Evolutionary conservation across 2,329 filamentous ascomycete genomes (phyloP).

Genomic region (Neofusicoccum ribis): DNA sequence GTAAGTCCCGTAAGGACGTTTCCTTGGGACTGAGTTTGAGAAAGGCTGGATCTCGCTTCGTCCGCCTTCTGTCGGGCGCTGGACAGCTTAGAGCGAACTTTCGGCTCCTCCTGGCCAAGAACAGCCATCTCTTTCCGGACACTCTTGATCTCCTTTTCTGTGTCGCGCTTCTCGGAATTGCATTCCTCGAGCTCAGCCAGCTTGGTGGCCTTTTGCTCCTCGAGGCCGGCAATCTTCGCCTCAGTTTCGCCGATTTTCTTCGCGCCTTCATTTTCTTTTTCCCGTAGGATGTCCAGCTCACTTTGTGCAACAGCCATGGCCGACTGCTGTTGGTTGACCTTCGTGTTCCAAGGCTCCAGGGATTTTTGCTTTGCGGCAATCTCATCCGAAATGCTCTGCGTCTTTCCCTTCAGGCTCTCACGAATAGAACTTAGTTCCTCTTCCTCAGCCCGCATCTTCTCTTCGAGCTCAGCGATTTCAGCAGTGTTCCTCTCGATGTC

Average conservation of each 20-base stretch:
- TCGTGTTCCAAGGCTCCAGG: slow-evolving; percentile 93
- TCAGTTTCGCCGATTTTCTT: slow-evolving; percentile 82
- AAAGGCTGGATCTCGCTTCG: slow-evolving; percentile 86
- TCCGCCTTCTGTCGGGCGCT: slow-evolving; percentile 92
- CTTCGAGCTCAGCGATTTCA: slow-evolving; percentile 76
- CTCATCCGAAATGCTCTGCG: slow-evolving; percentile 87
- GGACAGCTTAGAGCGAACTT: slow-evolving; percentile 80
- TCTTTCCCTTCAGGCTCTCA: slow-evolving; percentile 90
- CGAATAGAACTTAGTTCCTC: slow-evolving; percentile 79
- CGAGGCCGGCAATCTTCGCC: slow-evolving; percentile 71
- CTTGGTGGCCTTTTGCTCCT: slow-evolving; percentile 71
- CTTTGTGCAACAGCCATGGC: slow-evolving; percentile 92
- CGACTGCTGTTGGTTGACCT: slow-evolving; percentile 94
- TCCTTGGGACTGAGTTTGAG: slow-evolving; percentile 86
- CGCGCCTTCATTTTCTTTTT: slow-evolving; percentile 84
- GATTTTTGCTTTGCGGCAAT: slow-evolving; percentile 91
- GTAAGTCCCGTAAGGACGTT: slow-evolving; percentile 90
- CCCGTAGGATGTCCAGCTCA: slow-evolving; percentile 85
- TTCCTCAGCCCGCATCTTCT: slow-evolving; percentile 75
- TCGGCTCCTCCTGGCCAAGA: slow-evolving; percentile 74
- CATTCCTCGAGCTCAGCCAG: slow-evolving; percentile 72
- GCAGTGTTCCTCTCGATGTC: slow-evolving; percentile 75
- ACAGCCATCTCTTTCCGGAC: slow-evolving; percentile 72
- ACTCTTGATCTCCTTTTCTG: slow-evolving; percentile 74
- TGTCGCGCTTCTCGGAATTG: slow-evolving; percentile 67